phyloP scores from a whole-genome alignment of 108 stramenopile genomes.

The Skeletonema potamos region DNA sequence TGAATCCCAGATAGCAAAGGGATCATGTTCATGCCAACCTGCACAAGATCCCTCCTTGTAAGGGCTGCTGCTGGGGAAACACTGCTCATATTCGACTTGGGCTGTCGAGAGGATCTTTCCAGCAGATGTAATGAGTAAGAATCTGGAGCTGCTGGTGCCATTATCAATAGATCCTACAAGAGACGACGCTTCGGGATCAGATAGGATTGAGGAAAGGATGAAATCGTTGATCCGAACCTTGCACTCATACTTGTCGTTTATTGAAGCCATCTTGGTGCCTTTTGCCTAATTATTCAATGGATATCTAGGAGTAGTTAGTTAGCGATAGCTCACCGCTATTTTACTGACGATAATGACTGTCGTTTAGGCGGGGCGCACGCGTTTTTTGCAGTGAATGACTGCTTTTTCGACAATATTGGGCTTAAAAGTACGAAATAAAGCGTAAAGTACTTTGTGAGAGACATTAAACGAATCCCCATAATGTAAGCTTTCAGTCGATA shows the following conservation, averaged over 20 bases:
- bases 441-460: no score
- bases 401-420: no score
- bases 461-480: no score
- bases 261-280: not conserved
- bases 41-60: slow-evolving; percentile 27
- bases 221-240: slow-evolving; percentile 30
- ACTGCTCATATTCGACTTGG: slow-evolving; percentile 93
- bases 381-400: no score
- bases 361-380: no score
- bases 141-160: slow-evolving; percentile 93
- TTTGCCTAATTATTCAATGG: no score
- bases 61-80: slow-evolving; percentile 57
- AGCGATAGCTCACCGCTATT: no score
- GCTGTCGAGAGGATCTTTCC: slow-evolving; percentile 78
- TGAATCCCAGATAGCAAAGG: slow-evolving; percentile 84
- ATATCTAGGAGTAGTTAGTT: no score
- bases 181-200: slow-evolving; percentile 5
- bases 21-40: slow-evolving; percentile 96
- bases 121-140: slow-evolving; percentile 78
- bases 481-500: no score
- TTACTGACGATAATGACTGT: no score
- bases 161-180: slow-evolving; percentile 95
- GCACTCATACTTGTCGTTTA: slow-evolving; percentile 10
- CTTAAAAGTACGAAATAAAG: no score
- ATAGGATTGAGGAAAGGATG: slow-evolving; percentile 20